Evolutionary conservation across 2,329 filamentous ascomycete species (phyloP).

Genomic region (Tolypocladium guangdongense): DNA sequence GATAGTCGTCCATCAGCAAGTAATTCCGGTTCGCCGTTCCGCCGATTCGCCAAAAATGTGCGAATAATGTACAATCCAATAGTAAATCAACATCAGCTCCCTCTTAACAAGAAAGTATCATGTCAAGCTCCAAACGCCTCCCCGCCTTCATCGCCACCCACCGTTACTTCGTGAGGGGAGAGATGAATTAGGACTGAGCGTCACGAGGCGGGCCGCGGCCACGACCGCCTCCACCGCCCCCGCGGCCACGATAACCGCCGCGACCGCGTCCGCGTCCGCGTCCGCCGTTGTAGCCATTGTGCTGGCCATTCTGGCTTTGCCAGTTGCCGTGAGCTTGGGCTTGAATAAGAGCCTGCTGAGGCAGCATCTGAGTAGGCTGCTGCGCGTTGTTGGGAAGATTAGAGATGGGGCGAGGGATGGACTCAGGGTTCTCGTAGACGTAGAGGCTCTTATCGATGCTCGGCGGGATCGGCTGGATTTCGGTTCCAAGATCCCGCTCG

Average conservation of each 20-base stretch:
- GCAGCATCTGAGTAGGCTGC: constrained; percentile 17
- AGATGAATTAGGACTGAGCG: constrained; percentile 20
- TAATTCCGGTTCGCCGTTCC: constrained; percentile 21
- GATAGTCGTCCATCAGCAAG: constrained; percentile 18
- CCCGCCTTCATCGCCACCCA: constrained; percentile 10
- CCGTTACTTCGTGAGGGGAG: constrained; percentile 9
- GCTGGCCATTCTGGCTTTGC: constrained; percentile 27
- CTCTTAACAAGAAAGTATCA: constrained; percentile 5
- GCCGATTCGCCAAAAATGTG: constrained; percentile 24
- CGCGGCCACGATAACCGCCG: constrained; percentile 26
- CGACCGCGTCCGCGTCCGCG: constrained; percentile 23
- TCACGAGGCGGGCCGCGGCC: constrained; percentile 25
- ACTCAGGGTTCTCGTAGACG: constrained; percentile 94
- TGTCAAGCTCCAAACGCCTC: constrained; percentile 5
- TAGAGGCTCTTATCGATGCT: constrained; percentile 97
- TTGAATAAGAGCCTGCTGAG: constrained; percentile 9
- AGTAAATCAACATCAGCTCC: constrained; percentile 15
- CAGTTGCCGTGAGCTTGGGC: constrained; percentile 26
- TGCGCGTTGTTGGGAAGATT: constrained; percentile 28
- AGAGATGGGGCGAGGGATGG: constrained; percentile 71
- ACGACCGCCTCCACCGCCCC: constrained; percentile 22
- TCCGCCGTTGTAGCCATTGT: constrained; percentile 24
- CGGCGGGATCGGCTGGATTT: constrained; percentile 91
- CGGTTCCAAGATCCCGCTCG: constrained; percentile 90
- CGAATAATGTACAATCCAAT: constrained; percentile 34